Evolutionary conservation across 805 yeast genomes (phyloP).

Genomic region (Tanozyma kutaoensis): DNA sequence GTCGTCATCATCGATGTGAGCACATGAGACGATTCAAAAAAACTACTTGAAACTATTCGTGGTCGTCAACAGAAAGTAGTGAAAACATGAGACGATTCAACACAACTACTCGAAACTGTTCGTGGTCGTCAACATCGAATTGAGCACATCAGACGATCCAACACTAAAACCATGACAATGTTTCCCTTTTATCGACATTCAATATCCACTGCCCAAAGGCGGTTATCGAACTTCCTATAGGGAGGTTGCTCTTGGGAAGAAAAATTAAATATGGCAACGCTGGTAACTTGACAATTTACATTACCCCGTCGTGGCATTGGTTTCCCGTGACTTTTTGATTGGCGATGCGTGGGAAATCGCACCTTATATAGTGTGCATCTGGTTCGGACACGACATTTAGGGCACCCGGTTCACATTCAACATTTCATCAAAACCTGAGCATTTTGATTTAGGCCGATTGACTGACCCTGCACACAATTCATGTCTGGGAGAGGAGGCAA

Average conservation of each 20-base stretch:
- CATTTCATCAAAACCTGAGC: neutral
- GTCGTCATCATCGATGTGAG: no score
- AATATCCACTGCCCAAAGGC: conserved; percentile 42
- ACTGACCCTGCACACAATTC: neutral
- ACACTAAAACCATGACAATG: no score
- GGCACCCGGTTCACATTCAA: neutral
- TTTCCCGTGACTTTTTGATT: conserved; percentile 52
- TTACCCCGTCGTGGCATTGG: conserved; percentile 59
- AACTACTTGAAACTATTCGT: no score
- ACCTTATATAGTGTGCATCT: neutral
- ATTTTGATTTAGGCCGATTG: neutral
- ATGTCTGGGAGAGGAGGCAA: conserved; percentile 12
- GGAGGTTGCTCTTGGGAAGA: conserved; percentile 41
- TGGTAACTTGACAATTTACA: conserved; percentile 45
- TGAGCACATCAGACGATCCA: no score
- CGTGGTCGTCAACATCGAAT: no score
- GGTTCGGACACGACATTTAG: neutral
- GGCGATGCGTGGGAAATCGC: conserved; percentile 7
- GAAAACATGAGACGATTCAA: no score
- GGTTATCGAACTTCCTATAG: conserved; percentile 48
- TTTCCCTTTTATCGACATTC: conserved; percentile 40
- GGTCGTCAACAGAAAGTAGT: no score
- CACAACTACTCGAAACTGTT: no score
- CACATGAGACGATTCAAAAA: no score
- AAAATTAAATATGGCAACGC: conserved; percentile 42